Conservation (phyloP, 495 filamentous ascomycete species). For the Tuber brumale region DNA sequence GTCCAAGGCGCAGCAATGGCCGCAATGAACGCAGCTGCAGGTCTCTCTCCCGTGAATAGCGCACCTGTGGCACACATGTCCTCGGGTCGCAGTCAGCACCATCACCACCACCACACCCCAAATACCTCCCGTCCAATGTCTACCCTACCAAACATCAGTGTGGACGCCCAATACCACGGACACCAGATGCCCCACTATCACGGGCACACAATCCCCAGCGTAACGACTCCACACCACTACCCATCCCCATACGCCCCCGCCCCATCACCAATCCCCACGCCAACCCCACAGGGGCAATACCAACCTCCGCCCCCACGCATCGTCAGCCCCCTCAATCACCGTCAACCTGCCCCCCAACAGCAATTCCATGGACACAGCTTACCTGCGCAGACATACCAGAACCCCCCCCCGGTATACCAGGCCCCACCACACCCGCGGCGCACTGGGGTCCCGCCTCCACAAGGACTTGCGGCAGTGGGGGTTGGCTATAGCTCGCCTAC, state of each 20-base stretch:
- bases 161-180: slow-evolving; percentile 19
- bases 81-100: slow-evolving; percentile 7
- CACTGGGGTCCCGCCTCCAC: slow-evolving; percentile 32
- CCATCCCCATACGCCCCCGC: slow-evolving; percentile 21
- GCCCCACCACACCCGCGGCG: slow-evolving; percentile 10
- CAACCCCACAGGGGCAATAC: slow-evolving; percentile 11
- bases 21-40: slow-evolving; percentile 37
- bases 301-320: slow-evolving; percentile 17
- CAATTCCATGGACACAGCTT: slow-evolving; percentile 31
- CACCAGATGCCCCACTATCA: slow-evolving; percentile 24
- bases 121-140: slow-evolving; percentile 22
- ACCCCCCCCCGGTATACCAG: slow-evolving; percentile 2
- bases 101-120: slow-evolving; percentile 1
- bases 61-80: slow-evolving; percentile 35
- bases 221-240: slow-evolving; percentile 33
- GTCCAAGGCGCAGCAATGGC: slow-evolving; percentile 28
- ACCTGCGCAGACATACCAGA: slow-evolving; percentile 18
- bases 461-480: slow-evolving; percentile 37
- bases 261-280: slow-evolving; percentile 13
- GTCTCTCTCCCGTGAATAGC: slow-evolving; percentile 27
- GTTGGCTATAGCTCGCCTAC: slow-evolving; percentile 14
- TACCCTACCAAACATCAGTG: background rate
- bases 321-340: slow-evolving; percentile 11
- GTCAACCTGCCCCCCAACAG: slow-evolving; percentile 7
- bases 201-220: slow-evolving; percentile 4